Base-by-base conservation (phyloP, 2,329 filamentous ascomycete species). In the Colletotrichum sp. region DNA sequence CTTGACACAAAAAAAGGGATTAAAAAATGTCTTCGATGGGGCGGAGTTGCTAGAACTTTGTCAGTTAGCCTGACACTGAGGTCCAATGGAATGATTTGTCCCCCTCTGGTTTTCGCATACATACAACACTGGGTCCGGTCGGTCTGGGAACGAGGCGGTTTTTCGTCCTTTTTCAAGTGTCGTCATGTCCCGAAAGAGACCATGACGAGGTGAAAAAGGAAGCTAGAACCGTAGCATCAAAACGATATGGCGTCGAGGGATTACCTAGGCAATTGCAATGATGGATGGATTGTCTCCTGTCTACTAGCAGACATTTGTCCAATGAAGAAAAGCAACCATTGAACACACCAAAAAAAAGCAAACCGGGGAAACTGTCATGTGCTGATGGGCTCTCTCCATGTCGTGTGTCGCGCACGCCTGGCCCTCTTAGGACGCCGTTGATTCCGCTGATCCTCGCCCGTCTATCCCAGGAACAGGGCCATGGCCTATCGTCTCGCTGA, bases 181-280 rank as follows among this genome's bases (percentile, higher is more conserved):
- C 43, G 7, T 15, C 16, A 63, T 63, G 28, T 69, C 57, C 73
- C 28, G 70, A 30, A 57, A 67, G 57, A 72, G 58, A 43, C 16
- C n/a, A 16, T n/a, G 30, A 24, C 13, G 8, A 48, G 60, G 21
- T 16, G 34, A 64, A 12, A n/a, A 24, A 34, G 30, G 69, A 36
- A 63, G 34, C 15, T 24, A 52, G 43, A 52, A 52, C 38, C 21
- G 21, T 55, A 15, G 30, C 34, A 21, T 48, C 21, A 52, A 24
- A 67, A 88, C 85, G 82, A 87, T 84, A 85, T 85, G 89, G 89
- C 89, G 88, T 90, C 88, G 88, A 85, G 87, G 88, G 86, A 88
- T 87, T 86, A 68, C 64, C 70, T 68, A 64, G 88, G 88, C 86
- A 87, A 88, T 88, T 88, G 82, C 74, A 58, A 82, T 80, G n/a